A percentile compares a stretch with the other conserved stretches of the same genome.
Evolutionary conservation across 202 grass and related monocot genomes (phyloP).

Genomic region (Dendrocalamus latiflorus): DNA sequence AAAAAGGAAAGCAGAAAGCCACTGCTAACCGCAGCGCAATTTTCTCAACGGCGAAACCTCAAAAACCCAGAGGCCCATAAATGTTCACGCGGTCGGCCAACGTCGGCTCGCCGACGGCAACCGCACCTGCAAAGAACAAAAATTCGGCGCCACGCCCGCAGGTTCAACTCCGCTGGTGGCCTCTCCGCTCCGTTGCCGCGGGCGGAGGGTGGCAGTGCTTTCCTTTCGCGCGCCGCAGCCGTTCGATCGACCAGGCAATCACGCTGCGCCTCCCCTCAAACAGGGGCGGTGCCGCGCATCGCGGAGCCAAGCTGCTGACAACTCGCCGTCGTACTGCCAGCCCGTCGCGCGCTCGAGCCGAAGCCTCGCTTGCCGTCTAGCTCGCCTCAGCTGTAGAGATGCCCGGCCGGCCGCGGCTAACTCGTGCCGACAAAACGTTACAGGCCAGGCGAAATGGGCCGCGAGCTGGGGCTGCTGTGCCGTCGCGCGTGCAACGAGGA

Average conservation of each 20-base stretch:
- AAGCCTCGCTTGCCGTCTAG: neutral
- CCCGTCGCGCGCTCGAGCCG: neutral
- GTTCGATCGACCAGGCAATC: neutral
- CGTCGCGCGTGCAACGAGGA: neutral
- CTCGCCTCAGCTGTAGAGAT: neutral
- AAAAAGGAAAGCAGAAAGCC: constrained; percentile 4
- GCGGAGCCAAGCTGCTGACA: neutral
- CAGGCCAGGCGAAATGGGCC: neutral
- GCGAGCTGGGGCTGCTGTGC: neutral
- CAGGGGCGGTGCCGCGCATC: no score
- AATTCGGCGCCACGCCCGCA: neutral
- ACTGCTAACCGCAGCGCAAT: constrained; percentile 9
- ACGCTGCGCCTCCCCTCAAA: neutral
- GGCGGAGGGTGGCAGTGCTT: constrained; percentile 28
- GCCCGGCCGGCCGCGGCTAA: neutral
- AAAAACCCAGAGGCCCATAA: neutral
- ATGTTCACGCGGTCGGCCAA: neutral
- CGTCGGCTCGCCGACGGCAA: constrained; percentile 20
- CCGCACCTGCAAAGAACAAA: neutral
- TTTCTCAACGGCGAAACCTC: neutral
- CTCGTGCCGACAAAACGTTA: constrained; percentile 9
- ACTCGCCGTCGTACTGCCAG: neutral
- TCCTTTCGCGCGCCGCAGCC: constrained; percentile 4
- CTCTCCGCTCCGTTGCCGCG: constrained; percentile 25
- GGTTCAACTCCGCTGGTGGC: neutral